These are phyloP conservation scores for Hordeum marinum DNA, from an alignment of 176 grass and related monocot species.

Conservation along the genomic window DNA sequence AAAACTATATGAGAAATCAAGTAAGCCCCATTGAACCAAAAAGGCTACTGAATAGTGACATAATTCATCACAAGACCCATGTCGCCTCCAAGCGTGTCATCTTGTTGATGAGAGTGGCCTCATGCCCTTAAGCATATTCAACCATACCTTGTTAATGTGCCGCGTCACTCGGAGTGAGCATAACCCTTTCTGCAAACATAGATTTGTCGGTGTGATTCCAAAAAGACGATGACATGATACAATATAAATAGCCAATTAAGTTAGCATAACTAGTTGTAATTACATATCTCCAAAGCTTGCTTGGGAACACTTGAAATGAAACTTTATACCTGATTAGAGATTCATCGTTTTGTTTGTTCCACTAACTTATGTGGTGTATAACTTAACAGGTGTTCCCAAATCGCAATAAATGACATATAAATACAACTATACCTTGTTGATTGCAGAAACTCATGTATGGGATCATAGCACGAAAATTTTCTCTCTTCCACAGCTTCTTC, in stretches of 20 bases:
- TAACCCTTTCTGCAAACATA: neutral
- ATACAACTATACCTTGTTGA: neutral
- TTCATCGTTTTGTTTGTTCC: no score
- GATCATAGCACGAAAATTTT: neutral
- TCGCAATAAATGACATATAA: neutral
- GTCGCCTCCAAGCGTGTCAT: neutral
- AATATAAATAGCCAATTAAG: neutral
- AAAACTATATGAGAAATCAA: no score
- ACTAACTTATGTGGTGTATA: no score
- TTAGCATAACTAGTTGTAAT: neutral
- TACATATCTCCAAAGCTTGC: no score
- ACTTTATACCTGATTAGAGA: no score
- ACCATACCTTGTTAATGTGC: neutral
- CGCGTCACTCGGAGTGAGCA: no score
- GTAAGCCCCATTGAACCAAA: neutral
- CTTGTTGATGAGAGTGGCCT: neutral
- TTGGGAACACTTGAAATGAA: neutral
- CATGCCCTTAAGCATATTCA: neutral
- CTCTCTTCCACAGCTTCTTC: neutral
- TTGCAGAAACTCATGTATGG: neutral
- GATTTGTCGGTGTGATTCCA: neutral
- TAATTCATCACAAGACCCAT: neutral
- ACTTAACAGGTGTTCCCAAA: no score
- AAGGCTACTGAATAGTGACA: neutral
- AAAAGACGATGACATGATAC: neutral